Conservation (phyloP, 495 filamentous ascomycete genomes). For the Lasiosphaeria miniovina region DNA sequence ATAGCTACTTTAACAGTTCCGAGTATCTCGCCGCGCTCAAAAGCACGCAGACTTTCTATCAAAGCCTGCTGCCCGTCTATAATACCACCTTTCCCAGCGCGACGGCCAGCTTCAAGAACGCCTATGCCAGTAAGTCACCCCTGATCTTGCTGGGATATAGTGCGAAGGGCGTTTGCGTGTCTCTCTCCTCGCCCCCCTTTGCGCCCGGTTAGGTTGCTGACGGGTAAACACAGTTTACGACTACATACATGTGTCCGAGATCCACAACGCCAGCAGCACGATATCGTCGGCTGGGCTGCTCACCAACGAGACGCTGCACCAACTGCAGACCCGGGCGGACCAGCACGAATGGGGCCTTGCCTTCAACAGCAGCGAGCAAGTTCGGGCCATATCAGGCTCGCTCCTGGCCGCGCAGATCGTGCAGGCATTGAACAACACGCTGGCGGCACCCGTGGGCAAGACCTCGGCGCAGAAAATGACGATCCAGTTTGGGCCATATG, state of each 20-base stretch:
- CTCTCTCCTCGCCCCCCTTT: too few species aligned
- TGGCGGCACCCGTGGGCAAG: conserved; percentile 45
- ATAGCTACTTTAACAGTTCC: conserved; percentile 64
- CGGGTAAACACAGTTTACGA: conserved; percentile 59
- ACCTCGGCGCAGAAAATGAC: conserved; percentile 47
- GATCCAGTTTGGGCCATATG: conserved; percentile 68
- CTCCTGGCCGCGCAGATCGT: conserved; percentile 66
- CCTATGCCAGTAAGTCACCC: conserved; percentile 53
- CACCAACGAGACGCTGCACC: conserved; percentile 46
- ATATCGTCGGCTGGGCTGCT: conserved; percentile 51
- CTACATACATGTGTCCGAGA: conserved; percentile 66
- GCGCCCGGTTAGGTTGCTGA: too few species aligned
- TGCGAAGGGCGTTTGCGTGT: neutral
- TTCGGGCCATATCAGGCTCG: conserved; percentile 52
- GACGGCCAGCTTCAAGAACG: conserved; percentile 64
- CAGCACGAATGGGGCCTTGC: conserved; percentile 66
- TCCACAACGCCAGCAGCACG: conserved; percentile 61
- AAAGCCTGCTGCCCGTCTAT: conserved; percentile 58
- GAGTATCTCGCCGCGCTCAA: conserved; percentile 51
- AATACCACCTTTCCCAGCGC: conserved; percentile 52
- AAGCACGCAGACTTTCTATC: conserved; percentile 63
- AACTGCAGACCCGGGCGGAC: conserved; percentile 64
- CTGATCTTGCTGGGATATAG: neutral
- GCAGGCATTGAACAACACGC: conserved; percentile 57
- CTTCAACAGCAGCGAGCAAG: conserved; percentile 40